Evolutionary conservation across 2,329 filamentous ascomycete species (phyloP).

Genomic region (Apiospora aurea): DNA sequence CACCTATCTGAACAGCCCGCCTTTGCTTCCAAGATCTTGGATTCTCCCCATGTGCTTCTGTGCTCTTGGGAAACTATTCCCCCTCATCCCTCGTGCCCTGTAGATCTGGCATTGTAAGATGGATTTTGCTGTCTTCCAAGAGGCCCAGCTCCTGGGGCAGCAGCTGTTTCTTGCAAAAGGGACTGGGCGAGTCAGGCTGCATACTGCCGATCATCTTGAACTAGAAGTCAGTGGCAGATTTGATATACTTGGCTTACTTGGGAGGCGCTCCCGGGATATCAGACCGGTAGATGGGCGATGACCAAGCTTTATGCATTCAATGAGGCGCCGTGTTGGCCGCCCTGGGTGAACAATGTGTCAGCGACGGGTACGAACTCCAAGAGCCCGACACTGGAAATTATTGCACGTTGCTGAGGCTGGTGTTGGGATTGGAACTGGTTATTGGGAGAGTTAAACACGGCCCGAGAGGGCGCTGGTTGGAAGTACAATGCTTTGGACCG

Average conservation of each 20-base stretch:
- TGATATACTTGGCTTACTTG: conserved; percentile 10
- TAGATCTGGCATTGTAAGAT: not conserved
- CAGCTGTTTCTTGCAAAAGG: not conserved
- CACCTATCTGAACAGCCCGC: conserved; percentile 14
- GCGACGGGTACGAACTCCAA: not conserved
- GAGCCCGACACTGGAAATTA: not conserved
- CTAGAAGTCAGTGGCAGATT: not conserved
- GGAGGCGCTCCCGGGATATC: not conserved
- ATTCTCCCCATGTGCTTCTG: not conserved
- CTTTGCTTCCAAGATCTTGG: conserved; percentile 6
- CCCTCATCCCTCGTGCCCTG: not conserved
- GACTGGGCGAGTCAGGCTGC: not conserved
- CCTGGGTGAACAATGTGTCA: not conserved
- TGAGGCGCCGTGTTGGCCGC: not conserved
- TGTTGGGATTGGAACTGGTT: not conserved
- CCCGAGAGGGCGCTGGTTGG: not conserved
- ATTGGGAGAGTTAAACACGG: not conserved
- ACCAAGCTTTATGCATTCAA: not conserved
- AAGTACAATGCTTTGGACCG: not conserved
- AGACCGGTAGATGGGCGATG: conserved; percentile 10
- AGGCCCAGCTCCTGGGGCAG: not conserved
- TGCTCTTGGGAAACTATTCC: not conserved
- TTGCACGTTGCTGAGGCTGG: not conserved
- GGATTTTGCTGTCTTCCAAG: not conserved
- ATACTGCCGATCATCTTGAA: not conserved